These are phyloP conservation scores for Phycomyces blakesleeanus DNA, from an alignment of 192 early-diverging fungal genomes.

Conservation along the genomic window DNA sequence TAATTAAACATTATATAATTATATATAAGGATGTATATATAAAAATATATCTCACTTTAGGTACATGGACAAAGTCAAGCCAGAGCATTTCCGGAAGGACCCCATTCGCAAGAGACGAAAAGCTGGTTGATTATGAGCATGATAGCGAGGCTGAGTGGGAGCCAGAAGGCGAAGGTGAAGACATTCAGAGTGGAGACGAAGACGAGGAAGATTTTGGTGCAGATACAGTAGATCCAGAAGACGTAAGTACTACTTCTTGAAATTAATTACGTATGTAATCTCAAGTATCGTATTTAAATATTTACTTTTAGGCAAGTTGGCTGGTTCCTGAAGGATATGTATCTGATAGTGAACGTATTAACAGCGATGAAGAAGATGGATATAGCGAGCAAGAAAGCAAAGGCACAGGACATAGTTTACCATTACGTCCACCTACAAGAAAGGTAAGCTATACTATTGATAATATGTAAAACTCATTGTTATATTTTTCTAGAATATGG, in stretches of 20 bases:
- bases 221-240: constrained; percentile 28
- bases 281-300: not conserved
- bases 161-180: constrained; percentile 85
- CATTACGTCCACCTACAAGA: constrained; percentile 3
- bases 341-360: constrained; percentile 68
- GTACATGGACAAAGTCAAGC: constrained; percentile 71
- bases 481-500: not conserved
- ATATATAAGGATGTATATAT: not conserved
- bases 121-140: constrained; percentile 73
- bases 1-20: not conserved
- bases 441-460: constrained; percentile 5
- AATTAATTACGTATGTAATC: not conserved
- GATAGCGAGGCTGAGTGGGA: constrained; percentile 94
- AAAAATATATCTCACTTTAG: constrained; percentile 18
- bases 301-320: constrained; percentile 59
- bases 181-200: constrained; percentile 73
- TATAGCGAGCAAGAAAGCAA: not conserved
- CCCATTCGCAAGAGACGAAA: constrained; percentile 62
- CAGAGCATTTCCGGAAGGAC: constrained; percentile 49
- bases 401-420: not conserved
- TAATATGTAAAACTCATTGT: not conserved
- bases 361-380: constrained; percentile 18
- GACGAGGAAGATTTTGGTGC: constrained; percentile 54
- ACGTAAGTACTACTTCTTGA: constrained; percentile 30
- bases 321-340: constrained; percentile 86